Base-by-base conservation (phyloP, 768 basidiomycete species). In the Pisolithus sp. region DNA sequence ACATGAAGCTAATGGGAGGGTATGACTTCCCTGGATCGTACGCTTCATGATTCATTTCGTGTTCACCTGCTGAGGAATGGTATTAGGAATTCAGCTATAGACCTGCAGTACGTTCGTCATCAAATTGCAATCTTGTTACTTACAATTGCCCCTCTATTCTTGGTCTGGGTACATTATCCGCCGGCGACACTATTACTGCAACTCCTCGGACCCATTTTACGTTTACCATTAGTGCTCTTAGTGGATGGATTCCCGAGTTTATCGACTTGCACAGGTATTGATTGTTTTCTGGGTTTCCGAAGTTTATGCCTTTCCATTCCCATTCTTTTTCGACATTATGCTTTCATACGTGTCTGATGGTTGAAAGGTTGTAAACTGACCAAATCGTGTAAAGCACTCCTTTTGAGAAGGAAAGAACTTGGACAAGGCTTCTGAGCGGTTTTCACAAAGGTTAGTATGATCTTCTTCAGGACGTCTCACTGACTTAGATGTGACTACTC, bases 191-290 rank as follows among this genome's bases (percentile, higher is more conserved):
- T 13, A 34, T 34, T 15, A 34, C 34, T 4, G 3, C 34, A 42
- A 21, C 5, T 10, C 10, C 23, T 5, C 7, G 41, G 23, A 24
- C 41, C 13, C 41, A 7, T 42, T 9, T 42, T 20, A 10, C 41
- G 6, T 21, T 15, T 51, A 17, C 15, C n/a, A 7, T 8, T 55
- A 89, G 88, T 54, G 73, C 78, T 2, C 72, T 94, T 34, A 80
- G 82, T 7, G 89, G 90, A 2, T 97, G 93, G 93, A 89, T 96
- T 58, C 93, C 92, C 0, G 93, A 96, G 59, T 78, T 87, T 55
- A 62, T 93, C 6, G 80, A 82, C 48, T 70, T 86, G 41, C 80
- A 74, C 64, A 79, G 83, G 89, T 86, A 40, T 8, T 4, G 21
- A 18, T 20, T 48, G 52, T 17, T n/a, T n/a, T n/a, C n/a, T n/a